Conservation (phyloP, 2,329 filamentous ascomycete genomes). For the Pyrenophora seminiperda region DNA sequence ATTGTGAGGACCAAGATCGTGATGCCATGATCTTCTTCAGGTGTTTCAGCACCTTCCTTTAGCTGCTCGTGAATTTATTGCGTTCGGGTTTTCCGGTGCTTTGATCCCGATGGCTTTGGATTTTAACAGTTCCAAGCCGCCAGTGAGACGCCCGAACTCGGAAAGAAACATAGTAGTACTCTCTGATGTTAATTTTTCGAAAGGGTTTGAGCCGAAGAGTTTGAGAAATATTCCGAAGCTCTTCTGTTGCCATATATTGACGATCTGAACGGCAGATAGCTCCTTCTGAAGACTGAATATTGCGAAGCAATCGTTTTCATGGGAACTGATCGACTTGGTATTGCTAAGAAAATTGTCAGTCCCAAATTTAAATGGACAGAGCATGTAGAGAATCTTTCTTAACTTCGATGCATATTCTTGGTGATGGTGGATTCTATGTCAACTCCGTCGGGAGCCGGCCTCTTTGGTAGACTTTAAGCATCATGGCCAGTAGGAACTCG, state of each 20-base stretch:
- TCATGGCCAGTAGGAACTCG: constrained; percentile 1
- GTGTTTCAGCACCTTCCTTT: constrained; percentile 17
- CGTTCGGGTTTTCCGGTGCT: constrained; percentile 8
- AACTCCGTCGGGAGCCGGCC: not conserved
- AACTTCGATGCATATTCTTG: constrained; percentile 7
- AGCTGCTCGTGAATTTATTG: constrained; percentile 21
- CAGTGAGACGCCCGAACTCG: constrained; percentile 7
- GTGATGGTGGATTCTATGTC: constrained; percentile 10
- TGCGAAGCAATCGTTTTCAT: constrained; percentile 14
- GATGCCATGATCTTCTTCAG: constrained; percentile 17
- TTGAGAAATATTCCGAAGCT: constrained; percentile 2
- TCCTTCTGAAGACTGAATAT: constrained; percentile 21
- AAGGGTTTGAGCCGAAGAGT: constrained; percentile 5
- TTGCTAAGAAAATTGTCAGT: constrained; percentile 8
- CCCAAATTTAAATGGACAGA: not conserved
- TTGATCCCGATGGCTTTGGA: constrained; percentile 14
- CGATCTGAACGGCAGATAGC: constrained; percentile 6
- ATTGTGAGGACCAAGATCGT: constrained; percentile 19
- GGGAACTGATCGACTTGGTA: constrained; percentile 18
- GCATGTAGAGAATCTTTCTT: not conserved
- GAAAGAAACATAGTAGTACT: not conserved
- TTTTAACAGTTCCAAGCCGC: not conserved
- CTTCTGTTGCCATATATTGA: constrained; percentile 18
- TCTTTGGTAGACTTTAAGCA: constrained; percentile 6
- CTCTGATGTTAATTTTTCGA: not conserved